Base-by-base conservation (phyloP, 1,284 basidiomycete genomes). In the Mycosarcoma mackinlayi region DNA sequence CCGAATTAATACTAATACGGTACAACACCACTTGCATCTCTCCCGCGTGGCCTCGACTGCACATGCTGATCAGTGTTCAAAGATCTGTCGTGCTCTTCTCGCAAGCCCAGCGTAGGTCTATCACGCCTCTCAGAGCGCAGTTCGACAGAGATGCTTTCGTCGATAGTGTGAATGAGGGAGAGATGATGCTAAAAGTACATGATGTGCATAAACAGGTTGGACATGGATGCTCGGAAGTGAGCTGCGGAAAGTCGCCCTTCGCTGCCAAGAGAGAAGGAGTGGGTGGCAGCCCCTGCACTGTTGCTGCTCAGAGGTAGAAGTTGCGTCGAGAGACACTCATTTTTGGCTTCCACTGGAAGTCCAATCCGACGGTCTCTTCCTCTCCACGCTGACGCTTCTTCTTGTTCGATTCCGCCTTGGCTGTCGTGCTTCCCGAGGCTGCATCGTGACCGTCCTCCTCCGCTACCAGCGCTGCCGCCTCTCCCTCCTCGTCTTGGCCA, bases 301-400 rank as follows among this genome's bases (percentile, higher is more conserved):
- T n/a, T n/a, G n/a, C 10, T 39, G 48, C 11, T 58, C 40, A 77
- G 40, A 77, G 68, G 60, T 77, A 76, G 48, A 77, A 77, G 51
- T 71, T 72, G 52, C 76, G 69, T 16, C 76, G 60, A 13, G 76
- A 77, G 13, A 68, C 76, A 24, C 73, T 69, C 66, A 77, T 78
- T 65, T 77, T 78, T 39, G 77, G 78, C 59, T 78, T 76, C 80
- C 80, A 82, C 52, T 76, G 64, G 63, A 80, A 82, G 37, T 78
- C 79, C 27, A 73, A 38, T 2, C 67, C 68, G 9, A 50, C 48
- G 14, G 52, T 73, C 14, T 73, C 77, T 14, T 79, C 78, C 40
- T 70, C 72, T 49, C 68, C 73, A 13, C 68, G 49, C 53, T 60
- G 49, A 23, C 58, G 40, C 58, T 53, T 65, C 42, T 52, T 70